Evolutionary conservation across 73 alveolate genomes (phyloP).

Genomic region (Urostyla sp.): DNA sequence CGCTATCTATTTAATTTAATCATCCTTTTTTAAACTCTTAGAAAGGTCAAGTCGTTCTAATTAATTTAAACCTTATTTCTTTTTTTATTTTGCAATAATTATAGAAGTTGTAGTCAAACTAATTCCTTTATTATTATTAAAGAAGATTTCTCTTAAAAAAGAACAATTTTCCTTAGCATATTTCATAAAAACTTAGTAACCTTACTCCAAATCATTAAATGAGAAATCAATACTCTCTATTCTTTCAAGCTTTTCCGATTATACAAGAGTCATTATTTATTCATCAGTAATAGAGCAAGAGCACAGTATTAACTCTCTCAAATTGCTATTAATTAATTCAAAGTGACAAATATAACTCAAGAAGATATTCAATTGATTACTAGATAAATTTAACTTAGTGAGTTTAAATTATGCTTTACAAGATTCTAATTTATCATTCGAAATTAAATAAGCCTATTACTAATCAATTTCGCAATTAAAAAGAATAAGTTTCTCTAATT

Average conservation of each 20-base stretch:
- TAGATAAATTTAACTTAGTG: slow-evolving; percentile 12
- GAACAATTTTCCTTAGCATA: slow-evolving; percentile 33
- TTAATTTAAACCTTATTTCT: slow-evolving; percentile 18
- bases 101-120: background rate
- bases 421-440: slow-evolving; percentile 41
- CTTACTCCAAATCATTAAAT: slow-evolving; percentile 6
- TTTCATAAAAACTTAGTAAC: slow-evolving; percentile 34
- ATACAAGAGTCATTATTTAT: slow-evolving; percentile 15
- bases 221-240: slow-evolving; percentile 34
- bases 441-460: slow-evolving; percentile 33
- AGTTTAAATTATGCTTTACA: slow-evolving; percentile 17
- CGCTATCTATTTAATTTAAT: slow-evolving; percentile 15
- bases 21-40: slow-evolving; percentile 22
- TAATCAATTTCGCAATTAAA: slow-evolving; percentile 46
- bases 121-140: background rate
- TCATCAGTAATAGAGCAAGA: slow-evolving; percentile 44
- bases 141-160: background rate
- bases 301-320: background rate
- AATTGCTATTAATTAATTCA: slow-evolving; percentile 31
- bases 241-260: slow-evolving; percentile 7
- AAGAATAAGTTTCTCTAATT: slow-evolving; percentile 4
- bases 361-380: slow-evolving; percentile 16
- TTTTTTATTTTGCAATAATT: slow-evolving; percentile 34
- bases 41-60: slow-evolving; percentile 16
- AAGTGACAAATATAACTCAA: slow-evolving; percentile 43